Conservation (phyloP, 192 early-diverging fungal genomes). For the Coemansia sp. region DNA sequence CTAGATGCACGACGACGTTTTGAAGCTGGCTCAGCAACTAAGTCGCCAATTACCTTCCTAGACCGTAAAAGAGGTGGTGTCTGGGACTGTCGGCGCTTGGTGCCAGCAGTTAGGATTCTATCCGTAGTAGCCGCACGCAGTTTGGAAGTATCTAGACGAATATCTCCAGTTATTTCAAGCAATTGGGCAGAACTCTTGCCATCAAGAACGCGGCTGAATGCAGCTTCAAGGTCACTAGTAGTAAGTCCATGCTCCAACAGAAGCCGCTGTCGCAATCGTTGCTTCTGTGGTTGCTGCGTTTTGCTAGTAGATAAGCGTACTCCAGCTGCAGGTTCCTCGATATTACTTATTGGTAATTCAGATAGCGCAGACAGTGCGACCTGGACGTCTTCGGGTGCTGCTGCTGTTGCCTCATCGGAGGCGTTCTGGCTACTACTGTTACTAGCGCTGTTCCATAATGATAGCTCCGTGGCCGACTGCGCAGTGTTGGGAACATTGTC, state of each 20-base stretch:
- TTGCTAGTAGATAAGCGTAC: neutral
- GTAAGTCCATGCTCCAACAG: slow-evolving; percentile 10
- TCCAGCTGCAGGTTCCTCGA: neutral
- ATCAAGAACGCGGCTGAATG: slow-evolving; percentile 2
- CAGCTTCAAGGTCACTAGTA: slow-evolving; percentile 9
- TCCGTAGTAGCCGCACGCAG: neutral
- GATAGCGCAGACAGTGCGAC: slow-evolving; percentile 7
- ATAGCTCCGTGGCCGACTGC: neutral
- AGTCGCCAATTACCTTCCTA: neutral
- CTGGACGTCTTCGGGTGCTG: slow-evolving; percentile 2
- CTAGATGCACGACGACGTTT: slow-evolving; percentile 1
- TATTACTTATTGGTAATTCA: neutral
- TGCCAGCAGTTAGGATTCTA: neutral
- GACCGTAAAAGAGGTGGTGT: neutral
- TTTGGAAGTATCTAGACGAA: too few relatives aligned
- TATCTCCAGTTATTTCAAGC: neutral
- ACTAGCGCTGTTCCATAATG: neutral
- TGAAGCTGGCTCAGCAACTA: neutral
- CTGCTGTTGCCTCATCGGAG: too few relatives aligned
- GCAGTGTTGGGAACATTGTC: too few relatives aligned
- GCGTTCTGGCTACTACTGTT: too few relatives aligned
- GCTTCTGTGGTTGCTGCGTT: neutral
- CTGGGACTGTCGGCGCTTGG: neutral
- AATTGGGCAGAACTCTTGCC: neutral
- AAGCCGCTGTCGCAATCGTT: neutral